Base-by-base conservation (phyloP, 1,284 basidiomycete genomes). In the Pyrrhoderma noxium region DNA sequence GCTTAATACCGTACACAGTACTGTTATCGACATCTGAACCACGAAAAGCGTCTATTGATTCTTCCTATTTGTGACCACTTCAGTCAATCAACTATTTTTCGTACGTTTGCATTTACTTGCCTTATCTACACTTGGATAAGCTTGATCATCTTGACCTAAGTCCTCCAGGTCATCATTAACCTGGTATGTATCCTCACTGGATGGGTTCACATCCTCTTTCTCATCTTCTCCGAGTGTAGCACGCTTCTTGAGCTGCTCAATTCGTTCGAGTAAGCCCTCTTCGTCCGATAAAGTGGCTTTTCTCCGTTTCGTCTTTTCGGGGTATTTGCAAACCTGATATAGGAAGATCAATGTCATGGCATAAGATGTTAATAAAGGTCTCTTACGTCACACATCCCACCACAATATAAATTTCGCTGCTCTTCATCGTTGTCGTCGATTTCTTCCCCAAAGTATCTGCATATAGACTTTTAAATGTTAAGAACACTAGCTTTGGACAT, bases 341-440 rank as follows among this genome's bases (percentile, higher is more conserved):
- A 40, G 13, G 27, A 3, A 7, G 36, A 40, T 16, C 16, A 37
- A 13, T 21, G 23, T 8, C 13, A 19, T n/a, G 40, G 16, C 11
- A 25, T 14, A 4, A 43, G 13, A 5, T 18, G 8, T 4, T 11
- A 38, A 27, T 22, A 22, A 3, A 37, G 43, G 43, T 19, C 5
- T 71, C 83, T 49, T 60, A 91, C 90, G 66, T 93, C 90, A 60
- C 90, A 94, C 87, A 92, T 91, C 37, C 72, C 70, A 52, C 84
- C 66, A 60, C 91, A 94, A 58, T 89, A 82, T 2, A 64, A 61
- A 52, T 74, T 73, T 47, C 75, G 64, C 3, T 73, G 58, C 4
- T 70, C 70, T 2, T 68, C 57, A 56, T 87, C 72, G 3, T 62
- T 65, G 2, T 68, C 62, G 57, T 87, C 75, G 39, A 91, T 79